phyloP scores from a whole-genome alignment of 768 basidiomycete genomes.

The Termitomyces sp. region DNA sequence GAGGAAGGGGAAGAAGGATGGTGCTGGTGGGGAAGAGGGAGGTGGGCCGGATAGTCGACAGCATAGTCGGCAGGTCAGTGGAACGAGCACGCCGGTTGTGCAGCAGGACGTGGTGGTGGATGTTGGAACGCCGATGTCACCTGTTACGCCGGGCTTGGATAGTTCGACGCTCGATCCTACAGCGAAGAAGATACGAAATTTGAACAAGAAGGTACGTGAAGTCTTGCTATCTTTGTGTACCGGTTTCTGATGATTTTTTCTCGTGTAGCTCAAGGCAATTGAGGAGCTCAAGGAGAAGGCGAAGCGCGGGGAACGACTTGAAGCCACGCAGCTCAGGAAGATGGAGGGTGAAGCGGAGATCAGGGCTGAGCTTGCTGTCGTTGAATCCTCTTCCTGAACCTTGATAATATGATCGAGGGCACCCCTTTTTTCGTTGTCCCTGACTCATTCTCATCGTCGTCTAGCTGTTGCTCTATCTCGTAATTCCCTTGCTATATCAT shows the following conservation, averaged over 20 bases:
- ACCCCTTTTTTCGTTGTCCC: neutral
- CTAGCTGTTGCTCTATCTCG: neutral
- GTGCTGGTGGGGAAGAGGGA: conserved; percentile 22
- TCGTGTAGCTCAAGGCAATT: conserved; percentile 86
- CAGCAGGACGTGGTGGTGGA: conserved; percentile 13
- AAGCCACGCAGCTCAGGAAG: conserved; percentile 95
- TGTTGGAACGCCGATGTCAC: conserved; percentile 28
- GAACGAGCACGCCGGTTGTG: conserved; percentile 7
- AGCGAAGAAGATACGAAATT: conserved; percentile 90
- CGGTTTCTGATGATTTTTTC: neutral
- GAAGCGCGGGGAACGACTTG: conserved; percentile 84
- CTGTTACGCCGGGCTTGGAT: conserved; percentile 51
- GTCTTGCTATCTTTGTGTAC: neutral
- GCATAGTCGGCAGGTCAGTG: conserved; percentile 16
- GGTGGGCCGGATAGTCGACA: conserved; percentile 28
- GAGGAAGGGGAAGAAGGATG: conserved; percentile 44
- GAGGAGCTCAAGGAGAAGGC: conserved; percentile 94
- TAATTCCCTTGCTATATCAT: conserved; percentile 2
- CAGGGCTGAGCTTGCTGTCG: conserved; percentile 58
- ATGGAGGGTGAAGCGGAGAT: conserved; percentile 89
- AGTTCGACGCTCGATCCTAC: conserved; percentile 57
- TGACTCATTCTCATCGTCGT: neutral
- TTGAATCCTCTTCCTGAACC: neutral
- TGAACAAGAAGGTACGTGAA: conserved; percentile 85
- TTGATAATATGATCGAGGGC: neutral